Conservation (phyloP, 495 filamentous ascomycete species). For the Neurospora intermedia region DNA sequence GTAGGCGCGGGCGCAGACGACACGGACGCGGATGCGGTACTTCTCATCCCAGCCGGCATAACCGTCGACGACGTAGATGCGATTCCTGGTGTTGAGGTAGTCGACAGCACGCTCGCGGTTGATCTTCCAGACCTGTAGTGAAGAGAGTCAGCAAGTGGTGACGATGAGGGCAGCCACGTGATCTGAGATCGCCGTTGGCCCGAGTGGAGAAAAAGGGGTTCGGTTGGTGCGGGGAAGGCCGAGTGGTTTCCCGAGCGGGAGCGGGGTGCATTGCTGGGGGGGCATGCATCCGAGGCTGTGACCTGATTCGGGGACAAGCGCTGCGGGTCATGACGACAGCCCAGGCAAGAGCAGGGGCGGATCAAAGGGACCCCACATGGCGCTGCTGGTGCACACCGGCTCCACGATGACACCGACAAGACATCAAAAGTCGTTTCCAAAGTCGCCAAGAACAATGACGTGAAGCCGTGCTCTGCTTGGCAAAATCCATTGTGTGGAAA, state of each 20-base stretch:
- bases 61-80: constrained; percentile 97
- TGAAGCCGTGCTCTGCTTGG: background rate
- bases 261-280: constrained; percentile 26
- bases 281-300: constrained; percentile 10
- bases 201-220: background rate
- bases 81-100: constrained; percentile 96
- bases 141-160: constrained; percentile 2
- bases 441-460: constrained; percentile 14
- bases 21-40: constrained; percentile 94
- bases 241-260: constrained; percentile 12
- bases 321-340: constrained; percentile 18
- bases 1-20: constrained; percentile 97
- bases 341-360: constrained; percentile 12
- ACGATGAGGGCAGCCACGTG: constrained; percentile 15
- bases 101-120: constrained; percentile 98
- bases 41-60: constrained; percentile 98
- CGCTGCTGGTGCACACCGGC: background rate
- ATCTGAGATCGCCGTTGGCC: background rate
- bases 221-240: background rate
- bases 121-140: constrained; percentile 86
- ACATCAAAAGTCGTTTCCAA: constrained; percentile 4
- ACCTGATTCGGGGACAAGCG: constrained; percentile 3
- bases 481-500: background rate
- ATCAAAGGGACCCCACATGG: background rate
- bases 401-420: background rate